Percentiles rank a stretch among this genome's conserved stretches.
These are phyloP conservation scores for Colletotrichum godetiae DNA, from an alignment of 2,329 filamentous ascomycete genomes.

Conservation along the genomic window DNA sequence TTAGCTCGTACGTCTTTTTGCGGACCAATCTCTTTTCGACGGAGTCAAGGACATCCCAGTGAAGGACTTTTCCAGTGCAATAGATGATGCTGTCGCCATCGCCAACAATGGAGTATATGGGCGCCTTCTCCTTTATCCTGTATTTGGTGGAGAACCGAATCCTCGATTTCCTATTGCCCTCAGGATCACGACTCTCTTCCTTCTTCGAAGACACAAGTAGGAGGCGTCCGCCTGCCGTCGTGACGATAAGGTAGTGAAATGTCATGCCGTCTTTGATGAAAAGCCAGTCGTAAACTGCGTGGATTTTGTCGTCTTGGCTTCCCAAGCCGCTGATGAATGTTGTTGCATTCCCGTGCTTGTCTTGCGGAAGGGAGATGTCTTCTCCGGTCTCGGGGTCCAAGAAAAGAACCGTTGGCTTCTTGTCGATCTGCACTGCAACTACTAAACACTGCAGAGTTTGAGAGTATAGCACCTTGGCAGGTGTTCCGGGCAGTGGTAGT, in stretches of 20 bases:
- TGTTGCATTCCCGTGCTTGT: conserved; percentile 53
- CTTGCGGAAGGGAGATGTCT: conserved; percentile 59
- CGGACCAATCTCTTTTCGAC: conserved; percentile 62
- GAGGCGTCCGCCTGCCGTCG: conserved; percentile 65
- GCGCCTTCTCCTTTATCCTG: conserved; percentile 41
- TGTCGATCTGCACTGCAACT: conserved; percentile 58
- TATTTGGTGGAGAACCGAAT: conserved; percentile 30
- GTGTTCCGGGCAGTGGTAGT: conserved; percentile 59
- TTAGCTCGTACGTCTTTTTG: conserved; percentile 59
- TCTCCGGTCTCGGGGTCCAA: conserved; percentile 66
- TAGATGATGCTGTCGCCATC: conserved; percentile 68
- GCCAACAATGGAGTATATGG: conserved; percentile 68
- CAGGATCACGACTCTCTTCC: conserved; percentile 29
- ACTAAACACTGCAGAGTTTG: conserved; percentile 63
- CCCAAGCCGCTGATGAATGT: conserved; percentile 68
- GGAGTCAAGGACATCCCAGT: conserved; percentile 66
- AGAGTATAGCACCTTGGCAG: conserved; percentile 66
- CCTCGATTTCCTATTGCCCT: conserved; percentile 37
- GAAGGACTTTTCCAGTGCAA: conserved; percentile 63
- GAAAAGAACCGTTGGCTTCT: conserved; percentile 63
- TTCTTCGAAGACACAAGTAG: conserved; percentile 56
- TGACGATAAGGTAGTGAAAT: conserved; percentile 73
- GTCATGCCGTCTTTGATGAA: conserved; percentile 66
- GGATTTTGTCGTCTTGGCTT: conserved; percentile 67
- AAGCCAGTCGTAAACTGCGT: conserved; percentile 73